Base-by-base conservation (phyloP, 106 monocot species). In the Acanthochlamys bracteata region DNA sequence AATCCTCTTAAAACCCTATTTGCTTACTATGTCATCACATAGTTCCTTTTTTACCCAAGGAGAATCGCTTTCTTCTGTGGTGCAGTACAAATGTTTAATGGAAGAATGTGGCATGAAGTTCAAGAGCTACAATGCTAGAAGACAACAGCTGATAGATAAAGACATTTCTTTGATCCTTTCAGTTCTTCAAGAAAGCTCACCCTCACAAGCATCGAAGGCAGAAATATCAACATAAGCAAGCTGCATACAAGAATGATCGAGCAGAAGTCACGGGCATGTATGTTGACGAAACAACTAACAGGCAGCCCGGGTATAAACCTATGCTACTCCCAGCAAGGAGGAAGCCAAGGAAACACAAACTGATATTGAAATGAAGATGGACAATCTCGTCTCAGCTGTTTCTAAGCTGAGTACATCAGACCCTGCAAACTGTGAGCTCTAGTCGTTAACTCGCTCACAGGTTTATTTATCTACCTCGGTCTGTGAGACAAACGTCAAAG, bases 71-170 rank as follows among this genome's bases (percentile, higher is more conserved):
- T 49, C 13, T 4, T 68, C 11, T 64, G 16, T 73, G 43, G 24
- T 41, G 69, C 82, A 98, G 96, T 98, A 83, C 22, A 88, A 98
- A 42, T 98, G 96, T 24, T 64, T 98, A 71, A 88, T 98, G 57
- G 96, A 98, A 72, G 91, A 91, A 24, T 98, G 96, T 73, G 88
- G 74, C n/a, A 51, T 73, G 43, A 98, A 98, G 72, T 56, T 98
- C 51, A 98, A 91, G 76, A 91, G 72, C 80, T 88, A 91, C 41
- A 68, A 83, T 71, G 80, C 84, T 51, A 73, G 96, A 27, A 82
- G 85, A 22, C 91, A 85, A 47, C 96, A 98, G 53, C 85, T 98
- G 25, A 54, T 88, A 6, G 85, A 98, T 53, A 98, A 91, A 70
- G 91, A 98, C 70, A 84, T 98, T 91, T 57, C 91, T 91, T 7